Evolutionary conservation across 1,284 basidiomycete species (phyloP), one percentile per base, ranked within the genome.

Genomic region (Hymenochaete sp.): DNA sequence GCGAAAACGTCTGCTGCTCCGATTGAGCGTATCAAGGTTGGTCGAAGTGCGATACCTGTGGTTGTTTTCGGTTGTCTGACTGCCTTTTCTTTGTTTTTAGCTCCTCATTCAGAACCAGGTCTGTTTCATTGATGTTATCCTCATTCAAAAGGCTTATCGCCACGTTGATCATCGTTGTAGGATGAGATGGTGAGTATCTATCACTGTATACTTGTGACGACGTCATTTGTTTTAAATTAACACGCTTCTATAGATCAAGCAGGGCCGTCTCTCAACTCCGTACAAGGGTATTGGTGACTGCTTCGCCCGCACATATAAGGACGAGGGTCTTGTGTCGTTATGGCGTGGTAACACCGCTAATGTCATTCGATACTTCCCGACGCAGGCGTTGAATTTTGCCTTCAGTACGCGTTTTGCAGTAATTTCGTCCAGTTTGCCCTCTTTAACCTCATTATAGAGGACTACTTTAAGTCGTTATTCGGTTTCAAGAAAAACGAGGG

Each of bases 331-430:
- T 48, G 73, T 91, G 49, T 84, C 92, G 13, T 72, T 95, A 60
- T 95, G 92, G 92, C 77, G 92, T 70, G 92, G 91, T 65, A 95
- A 95, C 79, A 93, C 90, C 38, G 91, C 92, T 74, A 95, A 95
- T 69, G 92, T 95, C 67, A 93, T 95, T 69, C 90, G 91, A 67
- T 93, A 95, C 82, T 95, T 95, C 85, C 91, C 91, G 47, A 95
- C 92, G 37, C 91, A 95, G 66, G 91, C 91, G 29, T 71, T 95
- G 59, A 95, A 95, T 82, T 95, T 95, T 62, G 88, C 89, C 63
- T 91, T 92, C 80, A 92, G 85, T 88, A 49, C 51, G 84, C 77
- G 19, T 50, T 25, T 10, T 13, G 45, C 19, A 18, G 38, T n/a
- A 16, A 22, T 11, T 28, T 28, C 45, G 44, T 59, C 65, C 51